phyloP scores from a whole-genome alignment of 768 basidiomycete genomes.

The Tremella mesenterica region DNA sequence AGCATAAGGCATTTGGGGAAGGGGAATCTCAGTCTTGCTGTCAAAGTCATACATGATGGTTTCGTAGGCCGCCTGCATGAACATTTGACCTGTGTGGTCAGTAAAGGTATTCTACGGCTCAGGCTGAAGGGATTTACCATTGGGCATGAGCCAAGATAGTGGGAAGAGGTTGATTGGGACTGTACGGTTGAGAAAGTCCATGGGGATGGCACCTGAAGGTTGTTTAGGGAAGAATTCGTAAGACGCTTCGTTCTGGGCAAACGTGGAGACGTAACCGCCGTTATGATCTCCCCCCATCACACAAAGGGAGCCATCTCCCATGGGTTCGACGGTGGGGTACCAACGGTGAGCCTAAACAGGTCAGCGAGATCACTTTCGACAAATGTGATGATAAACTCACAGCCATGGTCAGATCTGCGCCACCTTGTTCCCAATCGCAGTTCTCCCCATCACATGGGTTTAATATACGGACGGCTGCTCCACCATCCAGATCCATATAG shows the following conservation, averaged over 20 bases:
- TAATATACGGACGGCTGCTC: conserved; percentile 66
- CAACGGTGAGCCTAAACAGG: conserved; percentile 53
- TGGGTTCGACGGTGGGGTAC: conserved; percentile 63
- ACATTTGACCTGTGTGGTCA: conserved; percentile 39
- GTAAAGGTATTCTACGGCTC: not conserved
- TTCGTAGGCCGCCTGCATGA: conserved; percentile 45
- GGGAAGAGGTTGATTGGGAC: conserved; percentile 68
- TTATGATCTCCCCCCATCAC: conserved; percentile 54
- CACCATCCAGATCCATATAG: conserved; percentile 75
- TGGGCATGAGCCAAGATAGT: conserved; percentile 59
- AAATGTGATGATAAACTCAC: conserved; percentile 13
- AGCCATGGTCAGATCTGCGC: conserved; percentile 37
- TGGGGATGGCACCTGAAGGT: conserved; percentile 53
- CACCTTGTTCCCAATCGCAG: conserved; percentile 31
- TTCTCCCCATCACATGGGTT: conserved; percentile 58
- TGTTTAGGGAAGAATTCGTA: conserved; percentile 66
- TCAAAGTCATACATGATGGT: conserved; percentile 59
- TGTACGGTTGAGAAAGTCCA: conserved; percentile 58
- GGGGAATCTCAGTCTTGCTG: conserved; percentile 53
- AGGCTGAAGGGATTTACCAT: conserved; percentile 14
- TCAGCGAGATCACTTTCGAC: not conserved
- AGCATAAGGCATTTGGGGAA: conserved; percentile 56
- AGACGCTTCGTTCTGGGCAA: conserved; percentile 59
- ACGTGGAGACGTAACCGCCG: conserved; percentile 65
- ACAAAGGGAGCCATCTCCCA: conserved; percentile 64